These are phyloP conservation scores for Saccharomycopsis fibuligera DNA, from an alignment of 805 yeast species.

Conservation along the genomic window DNA sequence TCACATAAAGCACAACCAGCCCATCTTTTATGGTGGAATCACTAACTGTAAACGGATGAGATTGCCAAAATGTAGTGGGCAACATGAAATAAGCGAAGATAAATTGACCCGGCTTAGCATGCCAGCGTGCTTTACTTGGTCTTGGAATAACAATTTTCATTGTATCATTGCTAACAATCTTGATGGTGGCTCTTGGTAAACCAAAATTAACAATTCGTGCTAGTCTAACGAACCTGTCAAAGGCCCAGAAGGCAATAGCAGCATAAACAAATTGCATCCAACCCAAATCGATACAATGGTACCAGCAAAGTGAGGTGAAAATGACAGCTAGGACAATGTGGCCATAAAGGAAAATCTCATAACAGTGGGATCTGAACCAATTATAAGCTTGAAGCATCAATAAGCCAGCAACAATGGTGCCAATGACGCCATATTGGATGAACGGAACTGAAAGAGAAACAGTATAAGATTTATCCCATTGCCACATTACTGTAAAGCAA, in stretches of 20 bases:
- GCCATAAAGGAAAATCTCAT: slow-evolving; percentile 52
- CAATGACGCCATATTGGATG: slow-evolving; percentile 41
- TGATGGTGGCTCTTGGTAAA: slow-evolving; percentile 20
- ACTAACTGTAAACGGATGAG: slow-evolving; percentile 59
- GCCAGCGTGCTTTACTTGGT: slow-evolving; percentile 45
- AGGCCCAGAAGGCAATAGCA: slow-evolving; percentile 60
- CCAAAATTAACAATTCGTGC: slow-evolving; percentile 56
- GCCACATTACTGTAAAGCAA: slow-evolving; percentile 33
- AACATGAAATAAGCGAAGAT: slow-evolving; percentile 51
- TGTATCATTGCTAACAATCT: slow-evolving; percentile 33
- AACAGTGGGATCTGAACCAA: slow-evolving; percentile 43
- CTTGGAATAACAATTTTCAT: slow-evolving; percentile 33
- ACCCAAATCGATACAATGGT: slow-evolving; percentile 46
- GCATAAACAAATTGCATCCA: slow-evolving; percentile 49
- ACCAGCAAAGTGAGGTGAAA: slow-evolving; percentile 51
- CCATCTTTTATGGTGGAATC: slow-evolving; percentile 31
- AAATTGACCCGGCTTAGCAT: slow-evolving; percentile 47
- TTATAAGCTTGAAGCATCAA: slow-evolving; percentile 45
- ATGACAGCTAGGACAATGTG: slow-evolving; percentile 52
- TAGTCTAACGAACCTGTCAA: slow-evolving; percentile 56
- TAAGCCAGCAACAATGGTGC: slow-evolving; percentile 36
- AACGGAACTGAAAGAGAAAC: slow-evolving; percentile 38
- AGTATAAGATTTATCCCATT: slow-evolving; percentile 28
- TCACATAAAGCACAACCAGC: slow-evolving; percentile 37
- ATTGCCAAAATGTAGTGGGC: slow-evolving; percentile 52